Evolutionary conservation across 164 flowering plant species (phyloP).

Genomic region (Liriodendron chinense): DNA sequence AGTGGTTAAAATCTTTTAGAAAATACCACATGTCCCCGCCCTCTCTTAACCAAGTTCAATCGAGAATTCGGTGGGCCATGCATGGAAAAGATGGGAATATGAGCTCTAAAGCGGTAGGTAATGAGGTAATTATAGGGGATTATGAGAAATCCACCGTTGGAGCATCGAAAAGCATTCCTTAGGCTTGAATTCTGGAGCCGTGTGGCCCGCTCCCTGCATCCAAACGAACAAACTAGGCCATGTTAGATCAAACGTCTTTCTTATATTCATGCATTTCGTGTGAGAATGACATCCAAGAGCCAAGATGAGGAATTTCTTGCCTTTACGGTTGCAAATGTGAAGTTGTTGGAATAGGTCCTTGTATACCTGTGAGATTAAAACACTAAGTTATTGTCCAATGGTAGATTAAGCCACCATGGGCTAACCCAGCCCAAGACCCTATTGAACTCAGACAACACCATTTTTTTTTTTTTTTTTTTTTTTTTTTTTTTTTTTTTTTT

Average conservation of each 20-base stretch:
- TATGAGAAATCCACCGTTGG: slow-evolving; percentile 12
- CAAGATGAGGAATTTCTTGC: slow-evolving; percentile 10
- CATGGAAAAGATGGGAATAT: not conserved
- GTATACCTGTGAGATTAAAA: slow-evolving; percentile 31
- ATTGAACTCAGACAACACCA: no score
- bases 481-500: no score
- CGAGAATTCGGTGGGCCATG: not conserved
- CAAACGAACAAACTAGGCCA: not conserved
- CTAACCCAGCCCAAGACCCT: no score
- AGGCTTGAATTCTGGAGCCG: slow-evolving; percentile 12
- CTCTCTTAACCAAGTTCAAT: not conserved
- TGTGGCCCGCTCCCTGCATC: slow-evolving; percentile 21
- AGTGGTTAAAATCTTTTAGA: not conserved
- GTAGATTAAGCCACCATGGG: not conserved
- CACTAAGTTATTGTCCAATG: not conserved
- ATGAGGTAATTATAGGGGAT: slow-evolving; percentile 3
- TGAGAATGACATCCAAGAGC: not conserved
- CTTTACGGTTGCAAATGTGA: slow-evolving; percentile 61
- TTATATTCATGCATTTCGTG: not conserved
- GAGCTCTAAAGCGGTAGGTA: not conserved
- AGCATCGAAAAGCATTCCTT: slow-evolving; percentile 17
- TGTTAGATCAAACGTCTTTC: not conserved
- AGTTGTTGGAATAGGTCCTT: slow-evolving; percentile 35
- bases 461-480: no score
- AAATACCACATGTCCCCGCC: not conserved